Conservation (phyloP, 805 yeast species). For the Debaryomyces prosopidis region DNA sequence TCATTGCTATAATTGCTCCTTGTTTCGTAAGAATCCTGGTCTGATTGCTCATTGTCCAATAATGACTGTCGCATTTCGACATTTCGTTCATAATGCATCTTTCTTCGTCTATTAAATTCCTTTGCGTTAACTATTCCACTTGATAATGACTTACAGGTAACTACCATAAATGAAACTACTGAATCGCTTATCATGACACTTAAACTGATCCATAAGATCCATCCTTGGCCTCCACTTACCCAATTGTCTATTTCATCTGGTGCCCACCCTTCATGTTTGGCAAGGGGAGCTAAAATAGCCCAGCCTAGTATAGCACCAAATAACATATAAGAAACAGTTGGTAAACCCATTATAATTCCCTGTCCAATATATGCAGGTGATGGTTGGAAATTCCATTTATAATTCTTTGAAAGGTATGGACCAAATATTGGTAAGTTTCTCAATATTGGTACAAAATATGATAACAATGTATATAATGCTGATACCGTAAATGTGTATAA, state of each 20-base stretch:
- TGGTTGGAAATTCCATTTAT: constrained; percentile 89
- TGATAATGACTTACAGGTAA: constrained; percentile 46
- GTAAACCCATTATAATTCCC: constrained; percentile 95
- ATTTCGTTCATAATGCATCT: not conserved
- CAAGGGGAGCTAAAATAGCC: constrained; percentile 85
- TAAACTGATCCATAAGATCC: constrained; percentile 94
- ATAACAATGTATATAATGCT: constrained; percentile 65
- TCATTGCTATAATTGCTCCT: not conserved
- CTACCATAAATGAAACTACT: constrained; percentile 71
- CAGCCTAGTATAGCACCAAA: constrained; percentile 90
- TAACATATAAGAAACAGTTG: constrained; percentile 88
- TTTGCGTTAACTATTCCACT: constrained; percentile 7
- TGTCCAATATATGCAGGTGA: constrained; percentile 98
- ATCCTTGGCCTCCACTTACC: constrained; percentile 93
- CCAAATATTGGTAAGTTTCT: constrained; percentile 80
- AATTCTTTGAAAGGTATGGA: constrained; percentile 51
- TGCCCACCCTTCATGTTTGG: constrained; percentile 77
- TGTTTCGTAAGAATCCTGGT: not conserved
- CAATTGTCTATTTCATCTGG: constrained; percentile 88
- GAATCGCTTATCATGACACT: constrained; percentile 95
- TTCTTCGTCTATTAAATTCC: constrained; percentile 1
- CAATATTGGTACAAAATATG: constrained; percentile 74
- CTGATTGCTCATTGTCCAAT: constrained; percentile 11
- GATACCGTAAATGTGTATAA: constrained; percentile 64
- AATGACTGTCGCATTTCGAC: constrained; percentile 36